Base-by-base conservation (phyloP, 257 asterid genomes). In the Solanum chilense region DNA sequence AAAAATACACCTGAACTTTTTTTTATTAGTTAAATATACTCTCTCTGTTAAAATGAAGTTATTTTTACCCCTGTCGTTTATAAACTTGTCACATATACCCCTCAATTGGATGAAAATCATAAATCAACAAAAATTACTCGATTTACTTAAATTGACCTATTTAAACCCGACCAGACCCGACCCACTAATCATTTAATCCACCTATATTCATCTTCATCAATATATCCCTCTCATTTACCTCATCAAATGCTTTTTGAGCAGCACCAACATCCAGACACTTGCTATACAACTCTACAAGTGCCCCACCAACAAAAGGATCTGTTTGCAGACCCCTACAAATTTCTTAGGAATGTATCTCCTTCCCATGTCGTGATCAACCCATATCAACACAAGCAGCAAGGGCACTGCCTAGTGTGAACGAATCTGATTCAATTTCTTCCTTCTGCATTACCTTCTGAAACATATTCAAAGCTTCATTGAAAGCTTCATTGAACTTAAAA, bases 231-330 rank as follows among this genome's bases (percentile, higher is more conserved):
- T 91, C 90, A 42, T 86, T 87, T 31, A 92, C 93, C 39, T 87
- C 89, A 70, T 82, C 66, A 58, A 95, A 93, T 29, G 91, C 96
- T 74, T 89, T 92, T 29, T 90, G 89, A 87, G 98, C 98, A 74
- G 95, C 88, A 87, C 90, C 92, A 45, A 93, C 66, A 56, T 95
- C 97, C 70, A 69, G 87, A 89, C 91, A 91, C 60, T 90, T 94
- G 90, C 94, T 89, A 86, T 96, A 96, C 95, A 95, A 89, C 75
- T 92, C 96, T 12, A 94, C 96, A 85, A 96, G 88, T 20, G 98
- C 96, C 85, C 97, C 96, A 88, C 97, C 96, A 42, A 94, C 92
- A 78, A 92, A 96, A 62, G 90, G 87, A 89, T 93, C 92, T 3
- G 92, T 88, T 52, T 90, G 90, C 71, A 95, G 90, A 64, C 97